Base-by-base conservation (phyloP, 192 early-diverging fungal genomes). In the Coemansia sp. region DNA sequence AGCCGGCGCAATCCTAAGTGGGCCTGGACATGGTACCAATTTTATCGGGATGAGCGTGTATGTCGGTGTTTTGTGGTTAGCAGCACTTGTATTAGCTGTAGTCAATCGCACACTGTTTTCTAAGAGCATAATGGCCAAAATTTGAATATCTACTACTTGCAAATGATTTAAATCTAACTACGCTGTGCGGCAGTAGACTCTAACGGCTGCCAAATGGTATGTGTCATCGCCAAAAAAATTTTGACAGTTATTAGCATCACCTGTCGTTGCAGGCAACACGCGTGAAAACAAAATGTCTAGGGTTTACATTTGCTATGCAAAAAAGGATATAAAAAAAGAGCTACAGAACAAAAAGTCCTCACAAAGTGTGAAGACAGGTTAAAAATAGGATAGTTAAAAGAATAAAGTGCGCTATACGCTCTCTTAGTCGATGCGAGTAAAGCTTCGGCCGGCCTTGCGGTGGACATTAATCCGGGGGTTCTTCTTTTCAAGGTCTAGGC, bases 381-480 rank as follows among this genome's bases (percentile, higher is more conserved):
- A 52, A 47, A 53, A 60, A 9, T 63, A 45, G 44, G 20, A 63
- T 11, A 32, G 50, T 18, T 20, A 52, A 60, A 52, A 60, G 7
- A 67, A 53, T 22, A 67, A 11, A 61, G 34, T 55, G 37, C 49
- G 16, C 27, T 15, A 30, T 5, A 50, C 3, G 12, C 24, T 3
- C 27, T 27, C 37, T 72, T 65, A 82, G 68, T 77, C 70, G 43
- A 93, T 88, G 68, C 91, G 85, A 12, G 86, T 86, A 59, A 93
- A 93, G 61, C 89, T 90, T 35, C 88, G 82, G 24, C 91, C 91
- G 74, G 89, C 91, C 75, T 87, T 87, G 56, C 87, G 91, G 50
- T 85, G 85, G 29, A 87, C 86, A 76, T 90, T 89, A 66, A 91
- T 73, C 71, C 88, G 89, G 24, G 90, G 91, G 64, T 93, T 93